Evolutionary conservation across 768 basidiomycete genomes (phyloP).

Genomic region (Leccinum boreale): DNA sequence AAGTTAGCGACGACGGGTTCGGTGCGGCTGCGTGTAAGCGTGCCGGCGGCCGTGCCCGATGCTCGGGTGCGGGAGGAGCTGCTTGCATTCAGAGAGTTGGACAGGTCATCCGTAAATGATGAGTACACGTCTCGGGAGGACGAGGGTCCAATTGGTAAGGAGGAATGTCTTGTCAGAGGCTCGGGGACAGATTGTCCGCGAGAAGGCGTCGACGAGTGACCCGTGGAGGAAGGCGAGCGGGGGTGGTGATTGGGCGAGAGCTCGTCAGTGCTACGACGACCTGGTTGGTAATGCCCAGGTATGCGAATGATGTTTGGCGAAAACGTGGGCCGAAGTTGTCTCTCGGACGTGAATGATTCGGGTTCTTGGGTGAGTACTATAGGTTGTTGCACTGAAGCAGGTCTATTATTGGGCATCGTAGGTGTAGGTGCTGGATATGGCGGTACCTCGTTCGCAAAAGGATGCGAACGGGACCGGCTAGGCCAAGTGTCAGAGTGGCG

Average conservation of each 20-base stretch:
- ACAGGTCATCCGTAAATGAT: constrained; percentile 26
- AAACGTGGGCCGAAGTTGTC: constrained; percentile 63
- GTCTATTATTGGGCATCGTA: constrained; percentile 8
- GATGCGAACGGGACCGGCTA: constrained; percentile 24
- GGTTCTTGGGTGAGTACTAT: constrained; percentile 23
- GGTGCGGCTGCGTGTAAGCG: constrained; percentile 28
- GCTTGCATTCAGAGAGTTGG: constrained; percentile 17
- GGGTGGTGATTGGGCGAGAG: constrained; percentile 12
- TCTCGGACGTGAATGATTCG: constrained; percentile 49
- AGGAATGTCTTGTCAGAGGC: constrained; percentile 22
- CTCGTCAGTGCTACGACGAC: constrained; percentile 28
- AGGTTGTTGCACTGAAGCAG: constrained; percentile 11
- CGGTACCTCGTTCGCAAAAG: constrained; percentile 17
- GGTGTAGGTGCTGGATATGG: constrained; percentile 31
- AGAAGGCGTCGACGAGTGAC: constrained; percentile 13
- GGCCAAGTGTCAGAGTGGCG: constrained; percentile 19
- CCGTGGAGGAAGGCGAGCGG: constrained; percentile 23
- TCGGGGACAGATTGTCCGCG: constrained; percentile 20
- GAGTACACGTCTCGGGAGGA: constrained; percentile 19
- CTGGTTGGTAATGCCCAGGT: constrained; percentile 52
- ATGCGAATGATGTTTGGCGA: constrained; percentile 67
- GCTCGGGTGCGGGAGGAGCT: constrained; percentile 17
- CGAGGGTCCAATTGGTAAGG: constrained; percentile 24
- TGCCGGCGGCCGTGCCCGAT: background rate
- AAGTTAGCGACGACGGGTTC: constrained; percentile 26